Conservation (phyloP, 2,329 filamentous ascomycete species). For the Nannizzia gypsea region DNA sequence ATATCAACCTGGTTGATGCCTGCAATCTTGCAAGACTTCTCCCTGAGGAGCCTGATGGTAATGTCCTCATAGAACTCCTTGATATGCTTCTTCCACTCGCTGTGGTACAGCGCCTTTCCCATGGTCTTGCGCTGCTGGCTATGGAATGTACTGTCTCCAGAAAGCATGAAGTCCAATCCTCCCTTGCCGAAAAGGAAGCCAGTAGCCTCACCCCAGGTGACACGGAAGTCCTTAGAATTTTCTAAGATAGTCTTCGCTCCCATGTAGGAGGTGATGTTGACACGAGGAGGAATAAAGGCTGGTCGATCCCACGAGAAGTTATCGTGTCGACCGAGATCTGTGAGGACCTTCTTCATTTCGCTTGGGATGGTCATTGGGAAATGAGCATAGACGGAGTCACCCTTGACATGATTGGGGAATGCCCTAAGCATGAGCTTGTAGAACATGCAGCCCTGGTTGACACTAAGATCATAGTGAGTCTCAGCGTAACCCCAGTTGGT, state of each 20-base stretch:
- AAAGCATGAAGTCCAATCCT: conserved; percentile 16
- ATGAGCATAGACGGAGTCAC: conserved; percentile 20
- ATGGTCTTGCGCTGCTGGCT: conserved; percentile 15
- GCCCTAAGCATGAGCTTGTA: conserved; percentile 23
- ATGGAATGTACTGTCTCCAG: conserved; percentile 14
- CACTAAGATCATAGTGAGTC: conserved; percentile 19
- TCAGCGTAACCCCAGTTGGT: conserved; percentile 33
- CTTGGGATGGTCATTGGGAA: conserved; percentile 22
- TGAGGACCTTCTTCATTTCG: conserved; percentile 19
- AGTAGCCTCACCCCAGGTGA: conserved; percentile 17
- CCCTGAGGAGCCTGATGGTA: conserved; percentile 14
- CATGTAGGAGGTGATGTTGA: conserved; percentile 15
- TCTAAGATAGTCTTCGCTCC: conserved; percentile 16
- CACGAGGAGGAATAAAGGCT: conserved; percentile 14
- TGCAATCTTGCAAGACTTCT: conserved; percentile 52
- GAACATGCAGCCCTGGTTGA: conserved; percentile 21
- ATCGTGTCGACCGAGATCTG: conserved; percentile 15
- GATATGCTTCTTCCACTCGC: conserved; percentile 16
- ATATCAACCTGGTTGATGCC: conserved; percentile 27
- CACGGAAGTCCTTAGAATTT: conserved; percentile 17
- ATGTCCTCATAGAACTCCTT: conserved; percentile 17
- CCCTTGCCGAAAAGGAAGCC: conserved; percentile 16
- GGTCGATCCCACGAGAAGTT: conserved; percentile 16
- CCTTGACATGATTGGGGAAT: conserved; percentile 20
- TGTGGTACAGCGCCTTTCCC: conserved; percentile 15